phyloP scores from a whole-genome alignment of 176 grass and related monocot species.

The Cenchrus fungigraminus region DNA sequence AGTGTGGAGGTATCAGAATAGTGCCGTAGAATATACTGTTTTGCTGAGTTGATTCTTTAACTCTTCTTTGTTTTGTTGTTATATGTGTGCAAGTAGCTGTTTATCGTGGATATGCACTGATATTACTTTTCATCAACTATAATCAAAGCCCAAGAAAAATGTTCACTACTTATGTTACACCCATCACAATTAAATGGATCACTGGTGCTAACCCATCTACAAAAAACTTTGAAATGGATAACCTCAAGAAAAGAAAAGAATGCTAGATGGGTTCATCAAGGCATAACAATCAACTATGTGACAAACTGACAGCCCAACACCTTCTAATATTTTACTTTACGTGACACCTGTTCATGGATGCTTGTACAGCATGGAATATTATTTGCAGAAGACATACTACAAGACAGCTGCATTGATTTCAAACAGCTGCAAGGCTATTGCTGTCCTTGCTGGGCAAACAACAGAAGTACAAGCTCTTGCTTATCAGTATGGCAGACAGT shows the following conservation, averaged over 20 bases:
- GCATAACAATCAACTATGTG: background rate
- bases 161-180: background rate
- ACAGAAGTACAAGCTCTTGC: constrained; percentile 71
- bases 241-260: background rate
- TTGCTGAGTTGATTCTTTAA: background rate
- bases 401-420: constrained; percentile 92
- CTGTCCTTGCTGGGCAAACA: constrained; percentile 74
- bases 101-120: background rate
- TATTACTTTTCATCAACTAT: constrained; percentile 1
- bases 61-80: background rate
- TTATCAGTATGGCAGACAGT: constrained; percentile 81
- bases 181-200: background rate
- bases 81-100: background rate
- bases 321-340: background rate
- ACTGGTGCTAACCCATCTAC: background rate
- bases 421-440: constrained; percentile 88
- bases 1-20: background rate
- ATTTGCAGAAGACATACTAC: constrained; percentile 89
- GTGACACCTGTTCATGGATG: constrained; percentile 24
- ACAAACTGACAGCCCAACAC: background rate
- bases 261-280: constrained; percentile 12
- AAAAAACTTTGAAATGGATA: background rate
- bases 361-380: constrained; percentile 79
- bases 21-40: background rate
- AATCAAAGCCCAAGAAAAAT: background rate